Conservation (phyloP, 805 yeast species). For the Saccharomyces eubayanus region DNA sequence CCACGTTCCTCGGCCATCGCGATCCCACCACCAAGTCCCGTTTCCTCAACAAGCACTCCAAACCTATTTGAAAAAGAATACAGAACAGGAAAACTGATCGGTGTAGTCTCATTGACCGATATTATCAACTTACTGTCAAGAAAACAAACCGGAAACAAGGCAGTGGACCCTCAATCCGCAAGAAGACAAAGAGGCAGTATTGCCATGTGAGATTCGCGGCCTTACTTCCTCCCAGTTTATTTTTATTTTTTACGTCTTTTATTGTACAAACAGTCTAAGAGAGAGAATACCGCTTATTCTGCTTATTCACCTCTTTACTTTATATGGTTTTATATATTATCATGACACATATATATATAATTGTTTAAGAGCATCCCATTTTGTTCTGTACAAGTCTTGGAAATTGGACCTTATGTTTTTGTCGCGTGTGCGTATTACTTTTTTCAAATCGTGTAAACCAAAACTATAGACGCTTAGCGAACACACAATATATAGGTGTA, state of each 20-base stretch:
- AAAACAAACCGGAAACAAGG: slow-evolving; percentile 47
- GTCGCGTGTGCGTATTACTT: not conserved
- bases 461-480: not conserved
- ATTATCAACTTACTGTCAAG: slow-evolving; percentile 74
- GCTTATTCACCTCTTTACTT: no score
- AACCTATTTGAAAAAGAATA: slow-evolving; percentile 38
- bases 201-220: not conserved
- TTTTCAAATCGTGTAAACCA: not conserved
- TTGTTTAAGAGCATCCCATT: not conserved
- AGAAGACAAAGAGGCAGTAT: slow-evolving; percentile 76
- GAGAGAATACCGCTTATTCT: not conserved
- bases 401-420: not conserved
- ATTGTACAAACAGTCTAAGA: not conserved
- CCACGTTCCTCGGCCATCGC: slow-evolving; percentile 6
- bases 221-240: slow-evolving; percentile 18
- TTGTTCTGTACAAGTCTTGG: not conserved
- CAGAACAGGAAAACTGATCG: slow-evolving; percentile 73
- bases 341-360: not conserved
- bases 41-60: slow-evolving; percentile 17
- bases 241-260: slow-evolving; percentile 10
- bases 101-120: slow-evolving; percentile 89
- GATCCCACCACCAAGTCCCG: slow-evolving; percentile 9
- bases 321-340: not conserved
- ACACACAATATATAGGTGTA: not conserved
- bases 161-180: slow-evolving; percentile 79